phyloP scores from a whole-genome alignment of 805 yeast species.

The Wickerhamiella domercqiae region DNA sequence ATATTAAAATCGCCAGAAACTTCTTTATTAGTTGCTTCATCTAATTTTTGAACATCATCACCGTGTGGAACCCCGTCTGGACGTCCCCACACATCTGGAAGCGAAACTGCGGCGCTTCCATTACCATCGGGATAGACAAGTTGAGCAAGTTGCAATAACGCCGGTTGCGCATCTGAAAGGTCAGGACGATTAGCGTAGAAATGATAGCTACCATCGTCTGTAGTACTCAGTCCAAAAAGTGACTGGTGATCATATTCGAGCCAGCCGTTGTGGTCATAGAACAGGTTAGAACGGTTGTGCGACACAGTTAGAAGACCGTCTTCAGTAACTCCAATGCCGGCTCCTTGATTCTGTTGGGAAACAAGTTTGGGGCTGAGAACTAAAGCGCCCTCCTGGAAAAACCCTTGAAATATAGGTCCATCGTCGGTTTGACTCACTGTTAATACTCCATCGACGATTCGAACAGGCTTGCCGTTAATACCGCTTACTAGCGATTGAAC shows the following conservation, averaged over 20 bases:
- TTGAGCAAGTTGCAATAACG: conserved; percentile 10
- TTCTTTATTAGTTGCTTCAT: too few relatives aligned
- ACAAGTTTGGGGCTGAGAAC: conserved; percentile 12
- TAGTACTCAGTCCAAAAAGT: conserved; percentile 7
- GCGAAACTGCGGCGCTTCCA: background rate
- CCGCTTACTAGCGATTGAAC: conserved; percentile 6
- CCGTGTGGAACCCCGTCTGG: background rate
- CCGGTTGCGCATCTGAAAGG: conserved; percentile 6
- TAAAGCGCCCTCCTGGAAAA: conserved; percentile 6
- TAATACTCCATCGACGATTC: conserved; percentile 11
- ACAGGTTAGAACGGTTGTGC: conserved; percentile 3
- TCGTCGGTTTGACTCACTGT: conserved; percentile 3
- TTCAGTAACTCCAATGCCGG: conserved; percentile 10
- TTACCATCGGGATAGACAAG: conserved; percentile 8
- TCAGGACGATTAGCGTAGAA: conserved; percentile 8
- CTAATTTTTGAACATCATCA: background rate
- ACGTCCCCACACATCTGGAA: background rate
- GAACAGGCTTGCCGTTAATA: conserved; percentile 10
- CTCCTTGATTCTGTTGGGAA: conserved; percentile 10
- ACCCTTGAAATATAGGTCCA: conserved; percentile 14
- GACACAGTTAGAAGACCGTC: conserved; percentile 10
- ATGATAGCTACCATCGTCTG: conserved; percentile 5
- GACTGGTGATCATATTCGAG: conserved; percentile 9
- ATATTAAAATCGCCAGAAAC: too few relatives aligned
- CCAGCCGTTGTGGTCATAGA: conserved; percentile 11